Evolutionary conservation across 148 eudicot species (phyloP).

Genomic region (Dianthus caryophyllus): DNA sequence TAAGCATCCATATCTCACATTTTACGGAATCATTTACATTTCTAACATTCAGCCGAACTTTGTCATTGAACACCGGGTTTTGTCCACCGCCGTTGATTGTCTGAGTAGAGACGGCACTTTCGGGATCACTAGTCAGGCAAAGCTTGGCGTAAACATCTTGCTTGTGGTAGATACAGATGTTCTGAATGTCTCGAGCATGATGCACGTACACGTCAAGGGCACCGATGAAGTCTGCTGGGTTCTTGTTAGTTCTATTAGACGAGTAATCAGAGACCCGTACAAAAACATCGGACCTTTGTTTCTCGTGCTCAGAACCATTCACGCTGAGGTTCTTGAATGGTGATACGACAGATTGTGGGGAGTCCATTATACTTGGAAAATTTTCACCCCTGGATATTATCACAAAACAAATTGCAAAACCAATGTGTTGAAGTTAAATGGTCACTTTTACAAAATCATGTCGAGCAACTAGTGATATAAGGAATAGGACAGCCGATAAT

Average conservation of each 20-base stretch:
- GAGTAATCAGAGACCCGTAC: slow-evolving; percentile 31
- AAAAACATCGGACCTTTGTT: slow-evolving; percentile 39
- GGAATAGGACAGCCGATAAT: not conserved
- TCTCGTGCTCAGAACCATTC: slow-evolving; percentile 47
- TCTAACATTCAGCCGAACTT: slow-evolving; percentile 43
- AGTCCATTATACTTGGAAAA: slow-evolving; percentile 52
- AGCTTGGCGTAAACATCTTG: slow-evolving; percentile 98
- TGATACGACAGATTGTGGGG: slow-evolving; percentile 80
- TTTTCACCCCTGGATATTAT: slow-evolving; percentile 27
- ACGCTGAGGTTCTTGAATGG: slow-evolving; percentile 62
- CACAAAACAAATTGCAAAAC: not conserved
- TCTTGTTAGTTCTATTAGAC: slow-evolving; percentile 35
- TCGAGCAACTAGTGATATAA: not conserved
- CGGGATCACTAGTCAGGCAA: slow-evolving; percentile 82
- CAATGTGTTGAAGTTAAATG: not conserved
- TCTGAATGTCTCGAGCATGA: slow-evolving; percentile 87
- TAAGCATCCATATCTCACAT: slow-evolving; percentile 97
- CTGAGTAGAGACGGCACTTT: slow-evolving; percentile 66
- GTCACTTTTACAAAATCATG: not conserved
- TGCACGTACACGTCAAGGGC: slow-evolving; percentile 73
- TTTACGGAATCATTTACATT: slow-evolving; percentile 64
- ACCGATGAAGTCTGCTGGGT: slow-evolving; percentile 44
- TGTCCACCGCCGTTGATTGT: slow-evolving; percentile 89
- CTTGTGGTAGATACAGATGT: slow-evolving; percentile 94
- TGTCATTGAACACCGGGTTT: slow-evolving; percentile 84